A percentile compares a stretch with the other conserved stretches of the same genome.
Evolutionary conservation across 495 filamentous ascomycete genomes (phyloP).

Genomic region (Penicillium angulare): DNA sequence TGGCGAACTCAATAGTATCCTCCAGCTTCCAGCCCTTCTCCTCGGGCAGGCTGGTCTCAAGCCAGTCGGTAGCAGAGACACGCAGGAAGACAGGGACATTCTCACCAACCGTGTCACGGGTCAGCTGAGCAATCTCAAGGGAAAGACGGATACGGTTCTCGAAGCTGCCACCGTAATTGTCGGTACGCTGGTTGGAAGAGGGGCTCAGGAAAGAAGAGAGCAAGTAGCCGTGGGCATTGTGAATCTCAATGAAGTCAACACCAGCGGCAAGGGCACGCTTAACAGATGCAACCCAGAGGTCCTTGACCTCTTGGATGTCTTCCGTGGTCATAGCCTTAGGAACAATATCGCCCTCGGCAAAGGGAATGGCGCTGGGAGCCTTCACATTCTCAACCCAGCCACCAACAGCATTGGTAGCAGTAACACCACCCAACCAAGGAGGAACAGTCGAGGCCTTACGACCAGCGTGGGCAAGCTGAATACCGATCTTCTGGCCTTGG

Average conservation of each 20-base stretch:
- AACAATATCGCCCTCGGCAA: constrained; percentile 46
- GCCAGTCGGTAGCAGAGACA: constrained; percentile 60
- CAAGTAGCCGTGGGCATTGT: constrained; percentile 65
- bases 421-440: constrained; percentile 57
- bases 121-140: constrained; percentile 58
- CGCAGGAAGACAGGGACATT: constrained; percentile 67
- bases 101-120: constrained; percentile 52
- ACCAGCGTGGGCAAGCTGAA: constrained; percentile 77
- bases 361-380: constrained; percentile 55
- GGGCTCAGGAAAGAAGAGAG: constrained; percentile 65
- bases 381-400: constrained; percentile 63
- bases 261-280: constrained; percentile 58
- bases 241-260: constrained; percentile 60
- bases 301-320: constrained; percentile 59
- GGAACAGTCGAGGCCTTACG: constrained; percentile 69
- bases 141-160: constrained; percentile 61
- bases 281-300: constrained; percentile 52
- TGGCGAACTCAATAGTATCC: constrained; percentile 55
- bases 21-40: constrained; percentile 57
- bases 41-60: constrained; percentile 46
- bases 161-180: constrained; percentile 65
- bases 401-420: constrained; percentile 52
- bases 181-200: constrained; percentile 58
- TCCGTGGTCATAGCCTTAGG: constrained; percentile 54
- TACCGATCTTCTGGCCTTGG: constrained; percentile 68